A percentile compares a stretch with the other conserved stretches of the same genome.
These are phyloP conservation scores for Podospora fimiseda DNA, from an alignment of 495 filamentous ascomycete genomes.

Conservation along the genomic window DNA sequence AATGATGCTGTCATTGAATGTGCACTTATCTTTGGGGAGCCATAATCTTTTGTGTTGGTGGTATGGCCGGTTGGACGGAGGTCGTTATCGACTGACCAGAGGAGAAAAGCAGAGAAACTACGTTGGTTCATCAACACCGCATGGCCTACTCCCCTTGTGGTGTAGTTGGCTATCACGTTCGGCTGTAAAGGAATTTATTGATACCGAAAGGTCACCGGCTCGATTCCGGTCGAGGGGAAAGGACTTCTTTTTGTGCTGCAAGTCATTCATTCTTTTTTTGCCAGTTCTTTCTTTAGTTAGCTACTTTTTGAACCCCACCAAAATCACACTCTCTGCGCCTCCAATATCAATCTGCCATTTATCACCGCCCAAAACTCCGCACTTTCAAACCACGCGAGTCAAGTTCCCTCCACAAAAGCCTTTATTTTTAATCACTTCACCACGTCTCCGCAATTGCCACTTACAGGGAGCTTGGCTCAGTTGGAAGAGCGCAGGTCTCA, in stretches of 20 bases:
- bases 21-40: too few relatives aligned
- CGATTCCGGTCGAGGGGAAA: neutral
- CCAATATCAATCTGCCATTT: neutral
- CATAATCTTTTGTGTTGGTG: too few relatives aligned
- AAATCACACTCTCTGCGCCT: too few relatives aligned
- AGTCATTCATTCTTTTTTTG: too few relatives aligned
- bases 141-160: neutral
- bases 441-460: neutral
- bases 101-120: neutral
- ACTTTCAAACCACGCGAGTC: neutral
- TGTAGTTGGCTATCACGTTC: conserved; percentile 7
- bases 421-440: neutral
- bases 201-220: conserved; percentile 1
- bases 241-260: too few relatives aligned
- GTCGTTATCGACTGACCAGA: neutral
- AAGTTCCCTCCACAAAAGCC: neutral
- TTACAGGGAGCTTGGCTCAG: conserved; percentile 15
- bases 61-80: neutral
- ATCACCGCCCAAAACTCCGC: neutral
- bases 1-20: too few relatives aligned
- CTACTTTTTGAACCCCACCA: too few relatives aligned
- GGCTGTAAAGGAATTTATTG: conserved; percentile 4
- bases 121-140: neutral
- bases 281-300: too few relatives aligned
- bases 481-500: conserved; percentile 20